Evolutionary conservation across 2,329 filamentous ascomycete genomes (phyloP).

Genomic region (Tolypocladium tropicale): DNA sequence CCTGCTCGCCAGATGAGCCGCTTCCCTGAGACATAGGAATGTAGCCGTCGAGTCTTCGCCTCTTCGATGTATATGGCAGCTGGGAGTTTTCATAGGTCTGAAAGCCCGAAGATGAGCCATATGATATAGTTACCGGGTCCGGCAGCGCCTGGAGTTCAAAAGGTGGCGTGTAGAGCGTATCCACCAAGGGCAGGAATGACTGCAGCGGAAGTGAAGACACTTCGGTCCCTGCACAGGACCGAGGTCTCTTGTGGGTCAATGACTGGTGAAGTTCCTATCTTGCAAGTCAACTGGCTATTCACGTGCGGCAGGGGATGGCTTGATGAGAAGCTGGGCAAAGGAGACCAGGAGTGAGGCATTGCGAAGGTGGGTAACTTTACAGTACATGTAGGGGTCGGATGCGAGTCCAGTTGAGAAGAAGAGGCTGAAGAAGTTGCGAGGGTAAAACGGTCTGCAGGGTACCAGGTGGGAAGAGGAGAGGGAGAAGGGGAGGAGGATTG

Average conservation of each 20-base stretch:
- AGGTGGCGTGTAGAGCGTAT: conserved; percentile 13
- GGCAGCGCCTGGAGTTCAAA: conserved; percentile 15
- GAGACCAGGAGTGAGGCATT: conserved; percentile 3
- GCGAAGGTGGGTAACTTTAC: background rate
- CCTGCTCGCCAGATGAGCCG: conserved; percentile 13
- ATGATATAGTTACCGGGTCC: conserved; percentile 17
- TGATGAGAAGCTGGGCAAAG: background rate
- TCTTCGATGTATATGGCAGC: conserved; percentile 17
- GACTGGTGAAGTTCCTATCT: conserved; percentile 19
- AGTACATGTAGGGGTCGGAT: background rate
- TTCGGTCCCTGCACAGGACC: conserved; percentile 13
- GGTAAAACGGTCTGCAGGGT: conserved; percentile 6
- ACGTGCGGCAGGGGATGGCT: background rate
- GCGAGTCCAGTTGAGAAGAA: conserved; percentile 12
- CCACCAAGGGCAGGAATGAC: conserved; percentile 9
- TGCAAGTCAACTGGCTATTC: conserved; percentile 20
- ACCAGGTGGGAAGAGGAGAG: conserved; percentile 13
- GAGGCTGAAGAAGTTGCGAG: conserved; percentile 14
- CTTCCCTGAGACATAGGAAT: conserved; percentile 19
- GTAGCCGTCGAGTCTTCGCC: conserved; percentile 18
- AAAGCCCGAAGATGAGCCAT: conserved; percentile 20
- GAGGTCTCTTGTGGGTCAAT: conserved; percentile 18
- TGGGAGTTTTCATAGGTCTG: conserved; percentile 17
- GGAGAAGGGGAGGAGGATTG: conserved; percentile 19
- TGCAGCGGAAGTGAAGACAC: conserved; percentile 11